Base-by-base conservation (phyloP, 1,284 basidiomycete genomes). In the Lignosus rhinocerotis region DNA sequence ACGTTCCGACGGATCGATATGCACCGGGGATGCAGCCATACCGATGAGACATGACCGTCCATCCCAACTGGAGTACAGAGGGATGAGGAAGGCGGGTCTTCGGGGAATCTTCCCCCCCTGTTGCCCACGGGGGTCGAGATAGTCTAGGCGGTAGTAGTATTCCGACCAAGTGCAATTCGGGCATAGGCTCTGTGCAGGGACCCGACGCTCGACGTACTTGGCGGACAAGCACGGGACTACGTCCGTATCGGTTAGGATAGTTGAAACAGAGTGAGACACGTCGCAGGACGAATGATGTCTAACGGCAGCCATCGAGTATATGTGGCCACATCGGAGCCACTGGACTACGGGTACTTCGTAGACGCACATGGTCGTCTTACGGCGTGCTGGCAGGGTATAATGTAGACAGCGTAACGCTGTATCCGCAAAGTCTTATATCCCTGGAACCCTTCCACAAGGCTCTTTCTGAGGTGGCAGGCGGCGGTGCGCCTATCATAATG, bases 281-380 rank as follows among this genome's bases (percentile, higher is more conserved):
- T 21, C 41, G 39, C 38, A 48, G 25, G 31, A n/a, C 19, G 42
- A 16, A 34, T 17, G 43, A 5, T 34, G 36, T 16, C 36, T 38
- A n/a, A 57, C 38, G 7, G 51, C 36, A 11, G 36, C 30, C 9
- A 52, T 25, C 2, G 50, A 16, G 7, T 14, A 31, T 19, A 32
- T 19, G 46, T 52, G 49, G 32, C 53, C 53, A 31, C 53, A 56
- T 2, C 7, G n/a, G 19, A 55, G 49, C 53, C 53, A 59, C 33
- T 53, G 49, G 2, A 55, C 14, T 10, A 59, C 33, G 16, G 50
- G 48, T 2, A 55, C 38, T 30, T 59, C 43, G 49, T 47, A 55
- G 2, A 34, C 25, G 25, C 53, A 59, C 58, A 59, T 55, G 6
- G 16, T 53, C 4, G 30, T 6, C 12, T 25, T 4, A 4, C 25